Evolutionary conservation across 176 grass and related monocot species (phyloP).

Genomic region (bread wheat (Triticum aestivum)): DNA sequence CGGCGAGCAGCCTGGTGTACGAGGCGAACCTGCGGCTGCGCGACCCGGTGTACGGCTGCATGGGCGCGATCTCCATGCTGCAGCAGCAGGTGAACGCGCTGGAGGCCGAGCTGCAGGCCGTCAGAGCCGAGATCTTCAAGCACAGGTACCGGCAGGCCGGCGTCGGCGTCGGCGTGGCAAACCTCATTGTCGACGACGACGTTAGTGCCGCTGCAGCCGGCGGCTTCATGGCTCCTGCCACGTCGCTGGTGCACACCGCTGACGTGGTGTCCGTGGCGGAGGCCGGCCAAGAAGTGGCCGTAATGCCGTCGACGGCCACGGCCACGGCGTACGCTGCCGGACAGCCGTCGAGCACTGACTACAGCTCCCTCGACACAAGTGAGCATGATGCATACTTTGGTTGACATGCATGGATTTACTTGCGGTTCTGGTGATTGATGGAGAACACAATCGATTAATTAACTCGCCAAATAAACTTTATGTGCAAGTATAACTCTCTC

Average conservation of each 20-base stretch:
- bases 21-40: conserved; percentile 84
- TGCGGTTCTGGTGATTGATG: conserved; percentile 44
- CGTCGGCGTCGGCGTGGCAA: neutral
- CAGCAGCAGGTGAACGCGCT: conserved; percentile 77
- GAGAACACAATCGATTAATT: conserved; percentile 20
- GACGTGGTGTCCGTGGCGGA: conserved; percentile 42
- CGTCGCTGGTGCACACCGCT: neutral
- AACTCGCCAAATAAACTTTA: conserved; percentile 20
- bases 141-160: conserved; percentile 61
- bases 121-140: conserved; percentile 82
- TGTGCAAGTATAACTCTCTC: conserved; percentile 34
- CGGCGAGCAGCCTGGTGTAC: conserved; percentile 92
- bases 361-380: conserved; percentile 55
- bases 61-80: conserved; percentile 75
- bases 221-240: conserved; percentile 7
- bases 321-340: conserved; percentile 36
- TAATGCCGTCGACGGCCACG: conserved; percentile 37
- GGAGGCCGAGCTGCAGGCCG: conserved; percentile 74
- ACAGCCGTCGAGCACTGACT: conserved; percentile 49
- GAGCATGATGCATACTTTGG: conserved; percentile 80
- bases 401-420: conserved; percentile 46
- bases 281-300: neutral
- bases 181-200: neutral
- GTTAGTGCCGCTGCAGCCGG: neutral
- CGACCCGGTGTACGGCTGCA: conserved; percentile 90